These are phyloP conservation scores for Phaeosphaeria sp. DNA, from an alignment of 2,329 filamentous ascomycete genomes.

Conservation along the genomic window DNA sequence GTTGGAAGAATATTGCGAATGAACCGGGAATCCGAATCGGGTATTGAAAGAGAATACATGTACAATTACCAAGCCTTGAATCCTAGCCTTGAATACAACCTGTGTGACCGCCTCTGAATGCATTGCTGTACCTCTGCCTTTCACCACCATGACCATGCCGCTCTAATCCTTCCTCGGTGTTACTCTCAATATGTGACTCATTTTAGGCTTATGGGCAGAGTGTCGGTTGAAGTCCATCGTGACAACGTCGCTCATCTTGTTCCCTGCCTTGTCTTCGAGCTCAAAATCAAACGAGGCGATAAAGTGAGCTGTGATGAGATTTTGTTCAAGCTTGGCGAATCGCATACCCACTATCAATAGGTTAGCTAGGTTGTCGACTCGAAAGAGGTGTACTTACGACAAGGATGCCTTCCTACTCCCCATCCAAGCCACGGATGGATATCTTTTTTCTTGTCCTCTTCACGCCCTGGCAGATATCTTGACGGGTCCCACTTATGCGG, in stretches of 20 bases:
- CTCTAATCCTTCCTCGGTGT: constrained; percentile 35
- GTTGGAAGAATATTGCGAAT: too few species aligned
- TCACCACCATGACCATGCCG: background rate
- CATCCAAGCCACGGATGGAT: constrained; percentile 46
- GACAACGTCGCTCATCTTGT: constrained; percentile 36
- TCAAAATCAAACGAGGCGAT: constrained; percentile 58
- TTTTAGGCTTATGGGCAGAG: constrained; percentile 51
- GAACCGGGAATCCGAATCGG: too few species aligned
- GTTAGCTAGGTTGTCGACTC: constrained; percentile 9
- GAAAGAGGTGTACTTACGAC: constrained; percentile 31
- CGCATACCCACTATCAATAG: constrained; percentile 34
- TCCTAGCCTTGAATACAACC: too few species aligned
- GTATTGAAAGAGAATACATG: background rate
- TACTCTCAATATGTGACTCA: constrained; percentile 47
- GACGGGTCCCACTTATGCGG: constrained; percentile 59
- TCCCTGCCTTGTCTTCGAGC: constrained; percentile 52
- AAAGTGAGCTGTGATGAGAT: constrained; percentile 58
- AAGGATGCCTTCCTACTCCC: constrained; percentile 53
- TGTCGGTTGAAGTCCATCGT: constrained; percentile 45
- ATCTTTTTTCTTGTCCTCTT: constrained; percentile 54
- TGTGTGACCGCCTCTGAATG: too few species aligned
- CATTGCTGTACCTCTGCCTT: too few species aligned
- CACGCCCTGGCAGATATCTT: constrained; percentile 55
- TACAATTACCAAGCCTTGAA: background rate
- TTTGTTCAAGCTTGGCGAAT: constrained; percentile 63